These are phyloP conservation scores for Rhodotorula sp. DNA, from an alignment of 1,284 basidiomycete species.

Conservation along the genomic window DNA sequence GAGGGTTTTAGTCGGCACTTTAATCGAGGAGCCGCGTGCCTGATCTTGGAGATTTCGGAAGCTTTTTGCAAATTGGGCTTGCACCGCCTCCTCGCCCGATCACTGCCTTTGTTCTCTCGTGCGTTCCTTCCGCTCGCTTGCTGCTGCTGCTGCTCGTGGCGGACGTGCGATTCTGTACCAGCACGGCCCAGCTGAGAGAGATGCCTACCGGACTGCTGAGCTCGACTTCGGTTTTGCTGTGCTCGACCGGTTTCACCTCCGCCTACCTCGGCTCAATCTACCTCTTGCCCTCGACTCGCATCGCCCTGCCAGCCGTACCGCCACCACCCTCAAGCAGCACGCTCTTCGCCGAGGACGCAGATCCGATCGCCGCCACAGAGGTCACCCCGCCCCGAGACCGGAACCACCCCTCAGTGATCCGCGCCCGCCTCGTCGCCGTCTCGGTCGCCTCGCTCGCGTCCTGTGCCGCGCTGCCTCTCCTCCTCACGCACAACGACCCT, in stretches of 20 bases:
- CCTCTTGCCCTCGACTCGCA: slow-evolving; percentile 30
- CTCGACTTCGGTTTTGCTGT: slow-evolving; percentile 4
- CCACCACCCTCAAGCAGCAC: background rate
- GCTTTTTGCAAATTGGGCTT: no score
- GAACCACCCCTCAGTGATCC: slow-evolving; percentile 71
- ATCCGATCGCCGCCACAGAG: background rate
- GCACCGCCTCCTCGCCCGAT: no score
- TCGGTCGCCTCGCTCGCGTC: slow-evolving; percentile 59
- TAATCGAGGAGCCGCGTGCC: no score
- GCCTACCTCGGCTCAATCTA: slow-evolving; percentile 36
- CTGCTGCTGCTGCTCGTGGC: no score
- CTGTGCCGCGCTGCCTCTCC: slow-evolving; percentile 48
- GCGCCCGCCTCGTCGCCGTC: slow-evolving; percentile 63
- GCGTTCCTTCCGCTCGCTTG: no score
- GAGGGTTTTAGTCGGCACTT: no score
- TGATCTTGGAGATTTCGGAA: no score
- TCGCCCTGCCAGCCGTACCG: background rate
- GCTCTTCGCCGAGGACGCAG: background rate
- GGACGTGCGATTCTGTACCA: background rate
- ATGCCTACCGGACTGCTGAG: slow-evolving; percentile 1
- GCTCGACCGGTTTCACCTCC: slow-evolving; percentile 21
- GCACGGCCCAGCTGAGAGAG: background rate
- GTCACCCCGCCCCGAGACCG: slow-evolving; percentile 56
- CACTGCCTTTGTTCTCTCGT: no score
- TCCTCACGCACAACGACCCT: slow-evolving; percentile 6